These are phyloP conservation scores for Suillus fuscotomentosus DNA, from an alignment of 768 basidiomycete genomes.

Conservation along the genomic window DNA sequence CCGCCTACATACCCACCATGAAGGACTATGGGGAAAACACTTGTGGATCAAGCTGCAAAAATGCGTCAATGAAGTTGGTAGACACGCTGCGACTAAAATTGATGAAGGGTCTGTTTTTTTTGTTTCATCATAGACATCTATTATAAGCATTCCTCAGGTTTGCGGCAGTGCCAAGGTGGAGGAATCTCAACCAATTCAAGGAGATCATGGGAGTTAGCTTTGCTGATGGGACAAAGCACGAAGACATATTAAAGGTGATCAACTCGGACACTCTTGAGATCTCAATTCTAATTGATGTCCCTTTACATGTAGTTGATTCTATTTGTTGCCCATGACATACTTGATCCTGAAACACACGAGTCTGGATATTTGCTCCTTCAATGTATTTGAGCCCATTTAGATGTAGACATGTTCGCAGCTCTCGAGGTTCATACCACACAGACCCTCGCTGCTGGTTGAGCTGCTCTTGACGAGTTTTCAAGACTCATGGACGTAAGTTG, in stretches of 20 bases:
- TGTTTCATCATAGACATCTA: neutral
- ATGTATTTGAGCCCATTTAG: slow-evolving; percentile 29
- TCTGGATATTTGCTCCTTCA: slow-evolving; percentile 27
- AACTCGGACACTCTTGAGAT: neutral
- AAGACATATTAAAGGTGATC: slow-evolving; percentile 25
- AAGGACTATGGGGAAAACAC: slow-evolving; percentile 10
- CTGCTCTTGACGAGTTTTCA: slow-evolving; percentile 18
- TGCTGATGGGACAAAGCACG: slow-evolving; percentile 24
- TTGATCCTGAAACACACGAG: slow-evolving; percentile 10
- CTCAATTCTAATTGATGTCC: neutral
- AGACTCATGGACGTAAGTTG: slow-evolving; percentile 20
- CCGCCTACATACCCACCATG: slow-evolving; percentile 4
- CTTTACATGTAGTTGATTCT: slow-evolving; percentile 24
- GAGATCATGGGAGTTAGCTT: neutral
- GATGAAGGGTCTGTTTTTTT: neutral
- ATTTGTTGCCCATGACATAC: slow-evolving; percentile 25
- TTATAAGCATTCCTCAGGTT: slow-evolving; percentile 12
- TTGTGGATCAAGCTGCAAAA: slow-evolving; percentile 2
- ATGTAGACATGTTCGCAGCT: slow-evolving; percentile 29
- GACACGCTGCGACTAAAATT: neutral
- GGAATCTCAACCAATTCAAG: slow-evolving; percentile 18
- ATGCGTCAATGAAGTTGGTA: no score
- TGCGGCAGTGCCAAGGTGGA: slow-evolving; percentile 30
- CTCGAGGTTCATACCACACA: slow-evolving; percentile 33
- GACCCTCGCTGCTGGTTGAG: slow-evolving; percentile 21